Percentiles rank a stretch among this genome's conserved stretches.
These are phyloP conservation scores for Botryobasidium botryosum DNA, from an alignment of 768 basidiomycete genomes.

Conservation along the genomic window DNA sequence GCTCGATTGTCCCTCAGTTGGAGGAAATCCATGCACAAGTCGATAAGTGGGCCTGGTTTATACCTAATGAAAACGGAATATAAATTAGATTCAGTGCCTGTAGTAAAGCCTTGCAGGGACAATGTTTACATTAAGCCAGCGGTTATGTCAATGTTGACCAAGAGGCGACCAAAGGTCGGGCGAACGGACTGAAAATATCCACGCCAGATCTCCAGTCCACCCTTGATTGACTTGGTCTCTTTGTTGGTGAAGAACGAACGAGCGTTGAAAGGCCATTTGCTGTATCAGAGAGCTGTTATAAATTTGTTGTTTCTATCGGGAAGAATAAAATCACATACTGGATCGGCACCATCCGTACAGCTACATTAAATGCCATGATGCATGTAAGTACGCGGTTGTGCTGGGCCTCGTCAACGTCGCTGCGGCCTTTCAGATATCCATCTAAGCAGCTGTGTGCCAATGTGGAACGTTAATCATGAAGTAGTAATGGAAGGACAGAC, in stretches of 20 bases:
- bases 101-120: no score
- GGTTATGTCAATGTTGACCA: conserved; percentile 64
- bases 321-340: conserved; percentile 15
- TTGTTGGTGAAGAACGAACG: conserved; percentile 54
- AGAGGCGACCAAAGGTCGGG: conserved; percentile 41
- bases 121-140: conserved; percentile 44
- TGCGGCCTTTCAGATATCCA: conserved; percentile 32
- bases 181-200: conserved; percentile 67
- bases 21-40: conserved; percentile 41
- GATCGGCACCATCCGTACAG: conserved; percentile 58
- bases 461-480: no score
- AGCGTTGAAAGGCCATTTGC: conserved; percentile 48
- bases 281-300: conserved; percentile 2
- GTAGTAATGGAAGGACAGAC: no score
- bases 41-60: conserved; percentile 40
- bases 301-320: neutral
- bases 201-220: conserved; percentile 54
- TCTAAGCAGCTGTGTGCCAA: neutral
- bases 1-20: conserved; percentile 8
- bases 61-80: conserved; percentile 22
- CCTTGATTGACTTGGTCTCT: conserved; percentile 32
- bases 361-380: conserved; percentile 46
- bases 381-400: conserved; percentile 54
- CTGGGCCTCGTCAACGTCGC: conserved; percentile 42
- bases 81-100: no score